phyloP scores from a whole-genome alignment of 2,329 filamentous ascomycete genomes.

The Ascocoryne sarcoides region DNA sequence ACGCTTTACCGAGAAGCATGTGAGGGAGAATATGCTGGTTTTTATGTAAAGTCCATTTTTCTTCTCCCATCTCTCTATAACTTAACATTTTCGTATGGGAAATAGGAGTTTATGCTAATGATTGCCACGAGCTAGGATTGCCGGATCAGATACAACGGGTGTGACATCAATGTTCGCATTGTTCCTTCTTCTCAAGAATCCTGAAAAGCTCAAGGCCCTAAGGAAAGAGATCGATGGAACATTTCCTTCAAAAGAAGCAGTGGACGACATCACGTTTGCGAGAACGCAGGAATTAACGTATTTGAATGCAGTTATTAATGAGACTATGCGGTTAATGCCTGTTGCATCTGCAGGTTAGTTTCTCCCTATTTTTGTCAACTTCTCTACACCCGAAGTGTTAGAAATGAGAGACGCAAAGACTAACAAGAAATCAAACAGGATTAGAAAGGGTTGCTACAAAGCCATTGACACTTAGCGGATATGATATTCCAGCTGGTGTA shows the following conservation, averaged over 20 bases:
- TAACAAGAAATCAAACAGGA: too few species aligned
- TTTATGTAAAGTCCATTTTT: too few species aligned
- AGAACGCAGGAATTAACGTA: conserved; percentile 16
- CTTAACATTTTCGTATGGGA: too few species aligned
- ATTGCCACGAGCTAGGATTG: conserved; percentile 6
- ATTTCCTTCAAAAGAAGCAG: conserved; percentile 6
- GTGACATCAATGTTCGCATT: conserved; percentile 10
- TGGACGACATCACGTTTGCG: conserved; percentile 12
- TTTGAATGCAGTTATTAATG: conserved; percentile 16
- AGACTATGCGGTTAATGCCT: conserved; percentile 16
- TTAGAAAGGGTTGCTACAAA: conserved; percentile 9
- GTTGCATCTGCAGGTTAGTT: conserved; percentile 7
- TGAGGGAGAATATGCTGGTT: conserved; percentile 15
- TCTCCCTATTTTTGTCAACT: conserved; percentile 1
- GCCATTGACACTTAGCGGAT: conserved; percentile 9
- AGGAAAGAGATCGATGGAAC: conserved; percentile 39
- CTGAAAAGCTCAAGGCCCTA: conserved; percentile 31
- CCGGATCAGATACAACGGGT: conserved; percentile 12
- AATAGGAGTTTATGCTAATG: too few species aligned
- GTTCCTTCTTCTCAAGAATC: conserved; percentile 40
- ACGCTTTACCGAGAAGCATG: conserved; percentile 11
- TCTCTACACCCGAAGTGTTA: too few species aligned
- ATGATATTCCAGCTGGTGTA: conserved; percentile 15
- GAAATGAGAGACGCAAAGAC: too few species aligned
- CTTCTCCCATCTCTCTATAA: too few species aligned